A percentile compares a stretch with the other conserved stretches of the same genome.
Conservation (phyloP, 257 asterid species). For the Misopates orontium region DNA sequence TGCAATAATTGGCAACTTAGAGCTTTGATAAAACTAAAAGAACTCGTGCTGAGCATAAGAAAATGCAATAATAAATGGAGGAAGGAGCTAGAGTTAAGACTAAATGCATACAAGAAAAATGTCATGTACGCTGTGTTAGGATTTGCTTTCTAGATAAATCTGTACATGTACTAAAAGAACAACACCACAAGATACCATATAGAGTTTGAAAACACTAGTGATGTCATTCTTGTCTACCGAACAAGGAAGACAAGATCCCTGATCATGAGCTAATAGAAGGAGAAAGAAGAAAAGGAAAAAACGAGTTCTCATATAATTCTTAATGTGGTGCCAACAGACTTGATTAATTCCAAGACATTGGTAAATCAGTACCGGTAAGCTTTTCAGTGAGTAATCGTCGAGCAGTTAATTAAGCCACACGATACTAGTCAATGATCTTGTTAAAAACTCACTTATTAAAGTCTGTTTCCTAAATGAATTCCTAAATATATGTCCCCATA, state of each 20-base stretch:
- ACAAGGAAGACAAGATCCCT: neutral
- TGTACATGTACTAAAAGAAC: neutral
- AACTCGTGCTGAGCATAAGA: neutral
- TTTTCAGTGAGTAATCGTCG: slow-evolving; percentile 7
- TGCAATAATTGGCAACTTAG: slow-evolving; percentile 1
- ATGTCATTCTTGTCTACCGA: neutral
- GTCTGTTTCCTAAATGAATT: neutral
- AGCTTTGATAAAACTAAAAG: neutral
- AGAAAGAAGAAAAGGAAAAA: neutral
- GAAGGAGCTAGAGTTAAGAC: neutral
- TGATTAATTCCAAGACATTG: neutral
- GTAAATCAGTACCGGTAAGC: neutral
- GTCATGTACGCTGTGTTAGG: neutral
- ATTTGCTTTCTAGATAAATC: neutral
- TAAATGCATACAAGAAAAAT: neutral
- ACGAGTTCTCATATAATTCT: neutral
- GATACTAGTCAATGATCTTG: slow-evolving; percentile 7
- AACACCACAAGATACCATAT: neutral
- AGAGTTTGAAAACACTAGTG: neutral
- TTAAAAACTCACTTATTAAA: slow-evolving; percentile 9
- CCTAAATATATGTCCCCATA: too few species aligned
- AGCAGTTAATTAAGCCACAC: slow-evolving; percentile 14
- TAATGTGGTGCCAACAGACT: neutral
- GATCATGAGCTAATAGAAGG: slow-evolving; percentile 14
- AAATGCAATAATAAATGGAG: neutral